Evolutionary conservation across 2,329 filamentous ascomycete genomes (phyloP).

Genomic region (Magnaporthales sp.): DNA sequence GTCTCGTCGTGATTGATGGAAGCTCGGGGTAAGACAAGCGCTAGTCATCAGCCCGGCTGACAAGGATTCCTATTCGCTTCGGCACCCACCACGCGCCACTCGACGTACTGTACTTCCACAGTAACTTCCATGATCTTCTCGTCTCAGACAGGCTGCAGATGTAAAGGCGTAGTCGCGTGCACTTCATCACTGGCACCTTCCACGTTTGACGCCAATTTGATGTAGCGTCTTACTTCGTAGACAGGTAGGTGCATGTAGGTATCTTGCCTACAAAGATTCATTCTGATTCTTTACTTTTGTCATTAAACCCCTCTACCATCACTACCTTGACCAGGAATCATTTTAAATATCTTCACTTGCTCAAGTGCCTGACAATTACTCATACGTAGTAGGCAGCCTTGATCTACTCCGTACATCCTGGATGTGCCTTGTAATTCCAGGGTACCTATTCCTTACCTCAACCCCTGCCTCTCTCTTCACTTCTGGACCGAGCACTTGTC

Average conservation of each 20-base stretch:
- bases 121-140: neutral
- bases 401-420: too few relatives aligned
- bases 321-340: too few relatives aligned
- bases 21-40: neutral
- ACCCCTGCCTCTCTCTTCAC: neutral
- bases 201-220: neutral
- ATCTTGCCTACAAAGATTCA: too few relatives aligned
- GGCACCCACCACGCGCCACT: neutral
- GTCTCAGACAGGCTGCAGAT: neutral
- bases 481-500: neutral
- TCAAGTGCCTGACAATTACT: neutral
- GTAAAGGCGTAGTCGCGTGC: neutral
- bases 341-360: neutral
- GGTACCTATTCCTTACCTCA: neutral
- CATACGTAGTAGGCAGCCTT: too few relatives aligned
- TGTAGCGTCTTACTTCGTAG: too few relatives aligned
- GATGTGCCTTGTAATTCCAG: neutral
- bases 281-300: too few relatives aligned
- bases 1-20: neutral
- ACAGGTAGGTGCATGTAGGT: too few relatives aligned
- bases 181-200: neutral
- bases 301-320: too few relatives aligned
- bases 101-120: neutral
- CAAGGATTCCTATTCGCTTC: neutral
- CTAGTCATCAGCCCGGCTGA: neutral